Evolutionary conservation across 2,329 filamentous ascomycete genomes (phyloP).

Genomic region (Pyrenochaeta sp.): DNA sequence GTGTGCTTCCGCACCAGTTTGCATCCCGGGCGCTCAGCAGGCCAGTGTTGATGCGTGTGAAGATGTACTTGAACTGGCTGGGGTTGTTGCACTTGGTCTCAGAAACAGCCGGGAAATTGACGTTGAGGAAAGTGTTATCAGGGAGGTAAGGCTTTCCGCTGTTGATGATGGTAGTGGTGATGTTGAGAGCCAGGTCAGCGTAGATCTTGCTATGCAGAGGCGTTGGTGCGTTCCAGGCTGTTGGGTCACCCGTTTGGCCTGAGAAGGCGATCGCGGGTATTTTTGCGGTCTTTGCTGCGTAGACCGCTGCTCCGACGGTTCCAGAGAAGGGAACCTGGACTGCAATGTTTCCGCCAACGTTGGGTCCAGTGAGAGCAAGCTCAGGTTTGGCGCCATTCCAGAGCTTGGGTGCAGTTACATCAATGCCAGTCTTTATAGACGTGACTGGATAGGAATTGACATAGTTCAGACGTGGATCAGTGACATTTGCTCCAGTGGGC

Average conservation of each 20-base stretch:
- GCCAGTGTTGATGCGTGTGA: slow-evolving; percentile 66
- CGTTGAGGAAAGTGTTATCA: slow-evolving; percentile 68
- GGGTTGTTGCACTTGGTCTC: slow-evolving; percentile 60
- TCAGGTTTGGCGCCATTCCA: slow-evolving; percentile 65
- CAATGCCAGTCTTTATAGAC: slow-evolving; percentile 69
- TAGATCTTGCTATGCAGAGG: slow-evolving; percentile 68
- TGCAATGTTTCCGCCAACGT: slow-evolving; percentile 68
- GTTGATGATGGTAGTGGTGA: slow-evolving; percentile 65
- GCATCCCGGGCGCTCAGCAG: slow-evolving; percentile 59
- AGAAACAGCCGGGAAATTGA: slow-evolving; percentile 69
- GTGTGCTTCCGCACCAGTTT: slow-evolving; percentile 61
- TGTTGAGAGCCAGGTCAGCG: slow-evolving; percentile 66
- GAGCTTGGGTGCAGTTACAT: slow-evolving; percentile 62
- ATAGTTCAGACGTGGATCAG: slow-evolving; percentile 70
- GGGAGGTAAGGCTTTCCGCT: slow-evolving; percentile 71
- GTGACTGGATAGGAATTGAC: slow-evolving; percentile 75
- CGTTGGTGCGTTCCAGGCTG: slow-evolving; percentile 61
- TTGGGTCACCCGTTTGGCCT: slow-evolving; percentile 60
- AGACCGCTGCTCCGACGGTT: slow-evolving; percentile 71
- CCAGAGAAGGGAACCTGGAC: slow-evolving; percentile 67
- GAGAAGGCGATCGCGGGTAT: slow-evolving; percentile 76
- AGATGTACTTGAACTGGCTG: slow-evolving; percentile 68
- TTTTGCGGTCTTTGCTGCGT: slow-evolving; percentile 62
- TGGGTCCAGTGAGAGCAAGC: slow-evolving; percentile 71
- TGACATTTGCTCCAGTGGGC: slow-evolving; percentile 65